These are phyloP conservation scores for Neocallimastix lanati DNA, from an alignment of 192 early-diverging fungal species.

Conservation along the genomic window DNA sequence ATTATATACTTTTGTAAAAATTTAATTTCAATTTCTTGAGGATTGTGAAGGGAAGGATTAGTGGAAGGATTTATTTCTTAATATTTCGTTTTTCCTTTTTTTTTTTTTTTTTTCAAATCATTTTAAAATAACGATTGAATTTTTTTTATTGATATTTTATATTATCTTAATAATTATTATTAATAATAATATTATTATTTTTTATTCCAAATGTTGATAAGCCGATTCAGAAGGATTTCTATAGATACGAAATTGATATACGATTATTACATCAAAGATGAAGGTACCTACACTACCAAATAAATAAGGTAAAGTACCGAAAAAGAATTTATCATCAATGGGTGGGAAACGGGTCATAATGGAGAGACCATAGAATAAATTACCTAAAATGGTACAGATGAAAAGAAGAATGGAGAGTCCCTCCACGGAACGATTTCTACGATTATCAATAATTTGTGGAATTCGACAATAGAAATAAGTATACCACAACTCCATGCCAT, in stretches of 20 bases:
- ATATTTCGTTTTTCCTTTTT: too few relatives aligned
- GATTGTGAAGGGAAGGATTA: too few relatives aligned
- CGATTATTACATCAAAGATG: constrained; percentile 15
- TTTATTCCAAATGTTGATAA: background rate
- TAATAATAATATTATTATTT: too few relatives aligned
- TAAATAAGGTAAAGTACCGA: constrained; percentile 16
- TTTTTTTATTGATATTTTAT: too few relatives aligned
- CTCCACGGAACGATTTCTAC: constrained; percentile 44
- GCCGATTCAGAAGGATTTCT: background rate
- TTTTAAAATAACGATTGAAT: too few relatives aligned
- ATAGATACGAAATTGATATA: background rate
- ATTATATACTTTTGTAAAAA: too few relatives aligned
- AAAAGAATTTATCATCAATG: constrained; percentile 8
- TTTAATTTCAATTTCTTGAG: too few relatives aligned
- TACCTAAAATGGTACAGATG: constrained; percentile 58
- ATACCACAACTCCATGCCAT: constrained; percentile 56
- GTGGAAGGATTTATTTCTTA: too few relatives aligned
- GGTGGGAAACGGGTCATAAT: constrained; percentile 12
- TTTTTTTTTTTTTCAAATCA: too few relatives aligned
- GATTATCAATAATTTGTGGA: constrained; percentile 71
- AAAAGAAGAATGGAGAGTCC: constrained; percentile 72
- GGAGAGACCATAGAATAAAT: constrained; percentile 22
- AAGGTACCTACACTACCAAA: constrained; percentile 15
- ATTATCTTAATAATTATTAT: too few relatives aligned
- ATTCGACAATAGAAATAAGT: constrained; percentile 54